Percentiles rank a stretch among this genome's conserved stretches.
Evolutionary conservation across 75 land plant species (phyloP).

Genomic region (Azolla pinnata): DNA sequence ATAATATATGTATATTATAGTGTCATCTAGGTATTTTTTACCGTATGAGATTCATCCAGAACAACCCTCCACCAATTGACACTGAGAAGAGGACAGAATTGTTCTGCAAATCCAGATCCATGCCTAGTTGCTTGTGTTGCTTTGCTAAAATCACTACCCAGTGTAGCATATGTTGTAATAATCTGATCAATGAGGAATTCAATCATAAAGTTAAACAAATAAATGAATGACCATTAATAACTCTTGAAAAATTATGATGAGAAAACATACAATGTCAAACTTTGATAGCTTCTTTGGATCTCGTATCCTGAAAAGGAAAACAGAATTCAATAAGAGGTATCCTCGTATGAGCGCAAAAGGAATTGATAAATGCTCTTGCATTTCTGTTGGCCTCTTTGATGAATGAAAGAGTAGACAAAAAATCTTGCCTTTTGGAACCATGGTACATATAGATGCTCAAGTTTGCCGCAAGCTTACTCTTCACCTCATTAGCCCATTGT

Average conservation of each 20-base stretch:
- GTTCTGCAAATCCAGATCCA: constrained; percentile 39
- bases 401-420: no score
- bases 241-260: neutral
- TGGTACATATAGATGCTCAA: constrained; percentile 42
- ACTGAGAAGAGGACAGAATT: constrained; percentile 40
- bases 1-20: no score
- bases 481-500: constrained; percentile 48
- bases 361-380: no score
- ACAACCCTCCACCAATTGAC: constrained; percentile 45
- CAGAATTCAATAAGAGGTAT: no score
- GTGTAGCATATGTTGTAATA: constrained; percentile 38
- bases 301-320: constrained; percentile 23
- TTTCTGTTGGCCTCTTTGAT: no score
- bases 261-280: constrained; percentile 24
- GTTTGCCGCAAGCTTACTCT: constrained; percentile 37
- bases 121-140: constrained; percentile 41
- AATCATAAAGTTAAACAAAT: neutral
- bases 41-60: constrained; percentile 42
- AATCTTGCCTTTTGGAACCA: constrained; percentile 35
- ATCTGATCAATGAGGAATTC: constrained; percentile 20
- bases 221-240: neutral
- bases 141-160: constrained; percentile 44
- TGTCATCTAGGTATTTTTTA: no score
- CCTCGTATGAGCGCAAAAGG: no score
- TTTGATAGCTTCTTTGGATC: constrained; percentile 41